A percentile compares a stretch with the other conserved stretches of the same genome.
phyloP scores from a whole-genome alignment of 2,329 filamentous ascomycete genomes.

The Ophiostoma ips region DNA sequence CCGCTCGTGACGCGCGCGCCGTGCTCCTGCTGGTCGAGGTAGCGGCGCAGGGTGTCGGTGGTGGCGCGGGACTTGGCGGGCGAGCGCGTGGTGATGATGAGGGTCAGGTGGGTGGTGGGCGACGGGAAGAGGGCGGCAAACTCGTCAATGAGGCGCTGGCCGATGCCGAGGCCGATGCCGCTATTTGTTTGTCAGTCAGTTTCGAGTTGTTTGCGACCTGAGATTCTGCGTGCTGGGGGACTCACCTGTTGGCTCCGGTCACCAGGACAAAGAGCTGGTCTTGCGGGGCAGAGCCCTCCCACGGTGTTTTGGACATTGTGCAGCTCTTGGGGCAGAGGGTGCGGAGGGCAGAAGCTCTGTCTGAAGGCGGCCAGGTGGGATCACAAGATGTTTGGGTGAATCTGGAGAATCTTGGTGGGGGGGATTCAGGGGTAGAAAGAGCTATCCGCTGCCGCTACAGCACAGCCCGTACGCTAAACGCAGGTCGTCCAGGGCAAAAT shows the following conservation, averaged over 20 bases:
- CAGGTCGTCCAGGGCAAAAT: too few species aligned
- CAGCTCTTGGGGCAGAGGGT: not conserved
- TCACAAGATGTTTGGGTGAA: too few species aligned
- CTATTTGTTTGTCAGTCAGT: conserved; percentile 37
- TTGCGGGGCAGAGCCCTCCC: conserved; percentile 21
- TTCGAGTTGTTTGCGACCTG: too few species aligned
- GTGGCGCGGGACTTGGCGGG: conserved; percentile 61
- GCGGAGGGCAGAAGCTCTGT: too few species aligned
- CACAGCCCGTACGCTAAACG: too few species aligned
- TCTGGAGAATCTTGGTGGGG: too few species aligned
- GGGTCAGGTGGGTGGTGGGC: conserved; percentile 54
- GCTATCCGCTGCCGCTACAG: too few species aligned
- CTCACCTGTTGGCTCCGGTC: conserved; percentile 75
- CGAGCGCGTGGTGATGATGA: conserved; percentile 75
- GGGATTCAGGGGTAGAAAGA: too few species aligned
- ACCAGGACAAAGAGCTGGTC: conserved; percentile 54
- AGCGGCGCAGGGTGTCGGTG: conserved; percentile 44
- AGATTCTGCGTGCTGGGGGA: not conserved
- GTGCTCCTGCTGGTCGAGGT: conserved; percentile 33
- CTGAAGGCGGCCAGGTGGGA: too few species aligned
- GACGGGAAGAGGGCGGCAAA: conserved; percentile 59
- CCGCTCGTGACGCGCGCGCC: conserved; percentile 24
- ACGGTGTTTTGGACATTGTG: conserved; percentile 17
- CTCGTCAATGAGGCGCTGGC: conserved; percentile 76
- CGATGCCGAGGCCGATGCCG: conserved; percentile 74